Base-by-base conservation (phyloP, 192 early-diverging fungal species). In the Podila horticola region DNA sequence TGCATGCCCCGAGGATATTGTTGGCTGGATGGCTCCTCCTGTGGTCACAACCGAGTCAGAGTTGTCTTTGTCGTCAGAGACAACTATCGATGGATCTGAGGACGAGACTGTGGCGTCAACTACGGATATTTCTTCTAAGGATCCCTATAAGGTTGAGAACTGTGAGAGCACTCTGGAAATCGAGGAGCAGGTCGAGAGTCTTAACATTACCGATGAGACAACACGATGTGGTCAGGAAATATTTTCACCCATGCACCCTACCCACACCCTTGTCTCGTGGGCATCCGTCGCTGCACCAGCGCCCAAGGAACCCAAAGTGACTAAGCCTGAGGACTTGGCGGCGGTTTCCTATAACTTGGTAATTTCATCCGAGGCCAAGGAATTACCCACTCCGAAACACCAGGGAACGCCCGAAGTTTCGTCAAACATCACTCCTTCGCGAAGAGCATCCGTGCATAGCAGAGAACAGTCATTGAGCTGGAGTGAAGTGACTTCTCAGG, bases 1-100 rank as follows among this genome's bases (percentile, higher is more conserved):
- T 59, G 13, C 57, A 7, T 77, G 79, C 64, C 84, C 84, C 13
- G 79, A 71, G 11, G 84, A 85, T 58, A 55, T 85, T 45, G 58
- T 79, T 29, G 74, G 70, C n/a, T 69, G 68, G 67, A 74, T 85
- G 60, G 17, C 66, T 10, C 83, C 77, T 11, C 69, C 70, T 3
- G 41, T 50, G 19, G 74, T 63, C 4, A 45, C 62, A 12, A 33
- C 5, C 20, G 30, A n/a, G 33, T 63, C 19, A 11, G 17, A 36
- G 34, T 11, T 36, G 1, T 15, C 62, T 26, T 34, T 31, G 20
- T 36, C 62, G 6, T 36, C 62, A n/a, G 62, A 33, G 33, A 38
- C 12, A 29, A 38, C 62, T 3, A 10, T 30, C 3, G 59, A 61
- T 19, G 45, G 49, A 15, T 51, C 64, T n/a, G 48, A 26, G 2